Evolutionary conservation across 352 stramenopile genomes (phyloP), one percentile per base, ranked within the genome.

Genomic region (Phytophthora cactorum): DNA sequence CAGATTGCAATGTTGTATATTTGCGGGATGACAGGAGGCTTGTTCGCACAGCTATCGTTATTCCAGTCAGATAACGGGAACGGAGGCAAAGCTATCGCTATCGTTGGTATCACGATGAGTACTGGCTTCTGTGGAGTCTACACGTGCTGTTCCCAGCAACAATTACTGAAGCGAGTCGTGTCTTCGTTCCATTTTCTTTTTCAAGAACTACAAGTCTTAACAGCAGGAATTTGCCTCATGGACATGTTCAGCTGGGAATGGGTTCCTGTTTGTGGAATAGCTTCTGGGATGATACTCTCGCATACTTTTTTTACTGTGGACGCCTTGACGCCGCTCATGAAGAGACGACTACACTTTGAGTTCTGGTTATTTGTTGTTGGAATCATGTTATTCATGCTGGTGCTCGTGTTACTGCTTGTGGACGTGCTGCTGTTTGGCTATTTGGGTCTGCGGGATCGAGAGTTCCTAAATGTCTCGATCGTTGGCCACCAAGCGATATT

Each of bases 321-420:
- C 39, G 45, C 62, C 1, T 54, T 69, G 28, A 69, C 53, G 32
- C 62, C 62, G 3, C 45, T 47, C 14, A 63, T 63, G 62, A 69
- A 63, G 38, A 45, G 25, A 2, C 52, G 62, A 49, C 22, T 63
- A 17, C 38, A 25, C 4, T 62, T 55, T 39, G 58, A 59, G 31
- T 52, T 54, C 29, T 69, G 53, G 62, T 22, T 63, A 2, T 14
- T 53, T 12, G n/a, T 59, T 4, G 34, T 11, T 22, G 38, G 32
- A 28, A 22, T 45, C 39, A 9, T n/a, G 6, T 50, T 29, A 5
- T 39, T 45, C 39, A 4, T 45, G 4, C 5, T 45, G n/a, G 39
- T 45, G 15, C 39, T 45, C 39, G 39, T 45, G 6, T 9, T 39
- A 39, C 34, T 39, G 34, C 34, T 39, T 10, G 43, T 22, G 22